Base-by-base conservation (phyloP, 805 yeast genomes). In the Wickerhamomyces mucosus region DNA sequence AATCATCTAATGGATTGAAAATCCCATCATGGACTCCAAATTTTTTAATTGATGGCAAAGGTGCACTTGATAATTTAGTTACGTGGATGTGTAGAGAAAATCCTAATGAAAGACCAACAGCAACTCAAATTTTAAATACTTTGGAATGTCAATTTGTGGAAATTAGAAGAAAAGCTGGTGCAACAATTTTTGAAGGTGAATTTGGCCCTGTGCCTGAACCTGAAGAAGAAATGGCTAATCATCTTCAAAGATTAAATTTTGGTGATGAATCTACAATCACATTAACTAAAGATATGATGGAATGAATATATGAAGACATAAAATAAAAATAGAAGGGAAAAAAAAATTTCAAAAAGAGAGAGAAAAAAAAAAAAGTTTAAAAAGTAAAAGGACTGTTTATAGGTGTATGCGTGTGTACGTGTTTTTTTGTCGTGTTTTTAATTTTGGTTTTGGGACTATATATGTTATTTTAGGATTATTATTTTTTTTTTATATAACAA, bases 131-230 rank as follows among this genome's bases (percentile, higher is more conserved):
- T n/a, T 58, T 92, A 34, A 68, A 64, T 33, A 65, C 77, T 41
- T 72, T 69, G 28, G 96, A 92, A 53, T 75, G 92, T 39, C 65
- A 69, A 28, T 69, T 77, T 36, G 88, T 92, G 24, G 95, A 88
- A 41, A 58, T 67, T 33, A 68, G 89, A 38, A 67, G 96, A 32
- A 81, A 80, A 51, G 83, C 95, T 6, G 96, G 97, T 5, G 96
- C 96, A 4, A 80, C 88, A 3, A 81, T 92, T 40, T 92, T 78
- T 48, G 98, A 89, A 59, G 97, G 96, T 14, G 96, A 92, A 43
- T 86, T 70, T 53, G 98, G 97, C 0, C 95, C 96, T 2, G 62
- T 63, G 37, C 78, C 82, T 0, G 73, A 66, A 27, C 50, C 34
- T 3, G 58, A 55, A 18, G 59, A 52, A 26, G 52, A 45, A 4